Evolutionary conservation across 2,329 filamentous ascomycete species (phyloP).

Genomic region (Claviceps sp.): DNA sequence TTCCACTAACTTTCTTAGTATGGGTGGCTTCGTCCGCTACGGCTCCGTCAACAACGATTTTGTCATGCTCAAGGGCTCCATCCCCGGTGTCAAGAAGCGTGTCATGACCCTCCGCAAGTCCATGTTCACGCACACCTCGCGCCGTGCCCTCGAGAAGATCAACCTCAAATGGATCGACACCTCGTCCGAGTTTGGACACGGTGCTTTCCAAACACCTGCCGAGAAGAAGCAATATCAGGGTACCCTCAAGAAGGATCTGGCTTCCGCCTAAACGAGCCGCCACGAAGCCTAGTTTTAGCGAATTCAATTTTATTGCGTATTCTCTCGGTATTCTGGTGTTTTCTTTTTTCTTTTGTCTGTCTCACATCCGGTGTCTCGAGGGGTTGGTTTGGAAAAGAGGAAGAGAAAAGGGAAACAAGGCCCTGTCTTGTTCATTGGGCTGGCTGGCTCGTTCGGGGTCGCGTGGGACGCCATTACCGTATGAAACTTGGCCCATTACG

Average conservation of each 20-base stretch:
- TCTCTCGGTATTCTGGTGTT: background rate
- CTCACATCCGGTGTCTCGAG: conserved; percentile 44
- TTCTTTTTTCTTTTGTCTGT: conserved; percentile 28
- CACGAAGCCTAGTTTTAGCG: conserved; percentile 22
- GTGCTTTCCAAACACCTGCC: conserved; percentile 94
- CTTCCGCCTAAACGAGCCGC: conserved; percentile 26
- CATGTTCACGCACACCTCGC: conserved; percentile 93
- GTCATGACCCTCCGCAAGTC: conserved; percentile 98
- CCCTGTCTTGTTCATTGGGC: background rate
- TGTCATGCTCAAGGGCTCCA: conserved; percentile 91
- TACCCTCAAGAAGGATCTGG: conserved; percentile 96
- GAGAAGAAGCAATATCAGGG: conserved; percentile 98
- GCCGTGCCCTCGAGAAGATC: conserved; percentile 96
- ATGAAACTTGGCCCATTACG: background rate
- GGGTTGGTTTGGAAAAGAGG: conserved; percentile 1
- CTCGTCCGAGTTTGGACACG: conserved; percentile 99
- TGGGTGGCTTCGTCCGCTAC: conserved; percentile 99
- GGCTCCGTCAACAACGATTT: conserved; percentile 99
- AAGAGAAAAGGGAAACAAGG: background rate
- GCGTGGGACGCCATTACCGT: background rate
- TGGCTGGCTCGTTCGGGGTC: background rate
- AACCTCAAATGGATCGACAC: conserved; percentile 99
- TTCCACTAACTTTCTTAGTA: conserved; percentile 39
- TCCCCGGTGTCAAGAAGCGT: conserved; percentile 98
- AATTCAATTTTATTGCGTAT: conserved; percentile 14